Evolutionary conservation across 129 eudicot species (phyloP), one percentile per base, ranked within the genome.

Genomic region (Daucus carota): DNA sequence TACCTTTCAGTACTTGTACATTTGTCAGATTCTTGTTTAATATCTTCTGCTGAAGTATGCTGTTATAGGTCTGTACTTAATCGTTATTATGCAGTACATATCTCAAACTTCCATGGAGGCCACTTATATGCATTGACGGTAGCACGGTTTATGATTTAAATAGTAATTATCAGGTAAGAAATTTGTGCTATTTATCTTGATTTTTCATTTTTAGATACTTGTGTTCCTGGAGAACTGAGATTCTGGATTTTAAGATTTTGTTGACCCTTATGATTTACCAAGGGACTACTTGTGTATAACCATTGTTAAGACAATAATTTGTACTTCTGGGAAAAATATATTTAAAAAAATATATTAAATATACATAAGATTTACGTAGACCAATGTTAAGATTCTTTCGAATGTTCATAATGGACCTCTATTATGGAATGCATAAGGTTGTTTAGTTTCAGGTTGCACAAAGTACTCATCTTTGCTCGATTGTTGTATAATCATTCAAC

Each of bases 81-180:
- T 71, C 44, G 24, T 18, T 29, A 44, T 78, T 36, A 17, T 79
- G 88, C 86, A 93, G 98, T 89, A 93, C 97, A 1, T 89, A 85
- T 76, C 97, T 93, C 70, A 89, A 90, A 74, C 93, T 93, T 81
- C 98, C 98, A 43, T 93, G 98, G 98, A 86, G 73, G 86, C 98
- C 97, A 74, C 86, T 87, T 50, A 91, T 93, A 70, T 80, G 76
- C 24, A 72, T 93, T 46, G 96, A 87, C 70, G 98, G 98, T 76
- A 89, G 73, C 15, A 91, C 98, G 24, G 72, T 80, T n/a, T 93
- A 93, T 81, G 91, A 91, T 79, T 73, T 91, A 68, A 88, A 91
- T 77, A 80, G 83, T 28, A 78, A 38, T 38, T 83, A 77, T 34
- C 84, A 78, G 78, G 97, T 90, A 79, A 80, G 92, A 50, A 29